Evolutionary conservation across 1,284 basidiomycete genomes (phyloP).

Genomic region (Apiotrichum montevideense): DNA sequence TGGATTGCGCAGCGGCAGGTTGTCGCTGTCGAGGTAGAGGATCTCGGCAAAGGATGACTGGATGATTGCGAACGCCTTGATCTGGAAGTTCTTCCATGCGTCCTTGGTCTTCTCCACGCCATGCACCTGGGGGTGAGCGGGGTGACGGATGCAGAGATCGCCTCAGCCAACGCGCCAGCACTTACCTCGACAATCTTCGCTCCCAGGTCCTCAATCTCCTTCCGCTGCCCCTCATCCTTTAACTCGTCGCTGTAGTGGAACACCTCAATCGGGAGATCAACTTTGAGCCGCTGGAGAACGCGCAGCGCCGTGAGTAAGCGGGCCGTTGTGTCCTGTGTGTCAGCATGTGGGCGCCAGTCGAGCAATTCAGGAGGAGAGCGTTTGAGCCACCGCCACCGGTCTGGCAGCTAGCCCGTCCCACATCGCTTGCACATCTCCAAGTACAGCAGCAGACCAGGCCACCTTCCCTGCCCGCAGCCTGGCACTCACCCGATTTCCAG

Average conservation of each 20-base stretch:
- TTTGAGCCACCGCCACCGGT: too few relatives aligned
- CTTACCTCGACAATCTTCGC: slow-evolving; percentile 36
- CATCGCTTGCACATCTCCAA: too few relatives aligned
- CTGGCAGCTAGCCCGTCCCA: too few relatives aligned
- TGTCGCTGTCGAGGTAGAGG: slow-evolving; percentile 49
- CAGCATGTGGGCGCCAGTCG: neutral
- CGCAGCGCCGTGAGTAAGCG: slow-evolving; percentile 44
- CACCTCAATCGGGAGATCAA: slow-evolving; percentile 47
- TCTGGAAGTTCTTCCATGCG: slow-evolving; percentile 39
- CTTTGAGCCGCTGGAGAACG: slow-evolving; percentile 39
- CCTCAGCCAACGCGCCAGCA: neutral
- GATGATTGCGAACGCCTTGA: slow-evolving; percentile 50
- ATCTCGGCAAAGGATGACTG: slow-evolving; percentile 48
- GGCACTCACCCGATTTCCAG: slow-evolving; percentile 44
- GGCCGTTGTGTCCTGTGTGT: slow-evolving; percentile 43
- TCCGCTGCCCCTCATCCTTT: slow-evolving; percentile 24
- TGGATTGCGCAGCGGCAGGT: slow-evolving; percentile 47
- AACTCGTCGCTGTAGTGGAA: slow-evolving; percentile 49
- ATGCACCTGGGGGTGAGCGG: slow-evolving; percentile 15
- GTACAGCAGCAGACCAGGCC: too few relatives aligned
- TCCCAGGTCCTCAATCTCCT: slow-evolving; percentile 40
- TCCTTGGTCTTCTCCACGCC: slow-evolving; percentile 31
- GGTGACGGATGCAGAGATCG: neutral
- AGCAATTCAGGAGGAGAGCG: too few relatives aligned
- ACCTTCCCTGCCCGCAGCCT: neutral